Percentiles rank a stretch among this genome's conserved stretches.
These are phyloP conservation scores for Paracamarosporium sp. DNA, from an alignment of 2,329 filamentous ascomycete species.

Conservation along the genomic window DNA sequence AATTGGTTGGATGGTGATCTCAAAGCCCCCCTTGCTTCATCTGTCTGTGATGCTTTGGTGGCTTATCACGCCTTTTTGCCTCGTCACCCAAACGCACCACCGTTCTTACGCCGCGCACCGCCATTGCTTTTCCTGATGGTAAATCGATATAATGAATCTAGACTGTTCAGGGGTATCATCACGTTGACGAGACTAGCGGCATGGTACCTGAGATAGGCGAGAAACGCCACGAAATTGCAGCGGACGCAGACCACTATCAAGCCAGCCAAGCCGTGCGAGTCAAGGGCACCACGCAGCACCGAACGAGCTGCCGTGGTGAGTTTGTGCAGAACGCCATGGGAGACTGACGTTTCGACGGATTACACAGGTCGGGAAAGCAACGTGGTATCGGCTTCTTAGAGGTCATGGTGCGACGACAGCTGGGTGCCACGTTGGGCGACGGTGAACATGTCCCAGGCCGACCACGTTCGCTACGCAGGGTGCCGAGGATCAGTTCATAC, in stretches of 20 bases:
- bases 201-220: background rate
- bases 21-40: background rate
- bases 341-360: conserved; percentile 4
- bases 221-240: conserved; percentile 1
- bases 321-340: background rate
- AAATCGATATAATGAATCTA: background rate
- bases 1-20: background rate
- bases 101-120: background rate
- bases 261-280: background rate
- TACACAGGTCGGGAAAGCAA: conserved; percentile 4
- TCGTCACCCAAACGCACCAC: background rate
- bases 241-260: background rate
- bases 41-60: background rate
- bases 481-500: background rate
- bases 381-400: conserved; percentile 8
- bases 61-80: no score
- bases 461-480: background rate
- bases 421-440: background rate
- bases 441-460: background rate
- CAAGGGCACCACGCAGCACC: background rate
- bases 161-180: background rate
- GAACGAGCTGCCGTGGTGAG: background rate
- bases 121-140: background rate
- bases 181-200: background rate
- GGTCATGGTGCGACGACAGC: background rate